Base-by-base conservation (phyloP, 2,329 filamentous ascomycete genomes). In the Paramyrothecium roridum region DNA sequence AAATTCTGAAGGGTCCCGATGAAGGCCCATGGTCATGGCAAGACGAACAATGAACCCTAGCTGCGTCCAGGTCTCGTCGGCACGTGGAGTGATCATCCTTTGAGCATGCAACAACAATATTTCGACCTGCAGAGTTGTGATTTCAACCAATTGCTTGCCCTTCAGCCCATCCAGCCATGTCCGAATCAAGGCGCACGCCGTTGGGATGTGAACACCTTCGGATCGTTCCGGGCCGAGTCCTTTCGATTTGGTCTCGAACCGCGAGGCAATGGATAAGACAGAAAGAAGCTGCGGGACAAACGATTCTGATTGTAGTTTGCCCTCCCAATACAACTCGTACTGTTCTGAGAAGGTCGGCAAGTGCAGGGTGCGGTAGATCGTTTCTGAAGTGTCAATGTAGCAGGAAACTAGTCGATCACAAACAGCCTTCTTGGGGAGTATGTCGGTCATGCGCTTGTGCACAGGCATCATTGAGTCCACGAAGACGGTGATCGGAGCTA, bases 11-110 rank as follows among this genome's bases (percentile, higher is more conserved):
- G 81, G 80, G 53, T 84, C 81, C 3, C 81, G 75, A 60, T 84
- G 81, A 49, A 84, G 69, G 3, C 81, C 81, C 80, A 84, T 83
- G 3, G 77, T 80, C 80, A 84, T 84, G 30, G 80, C 81, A 71
- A 81, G 80, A 17, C 81, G 77, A 6, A 83, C 75, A 46, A 84
- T 76, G 52, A 76, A 75, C 6, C 81, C 81, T n/a, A 84, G 68
- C 54, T 82, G 78, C 16, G 76, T 75, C 81, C 81, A 84, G 0
- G 77, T 72, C 52, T 81, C 77, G 52, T 82, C 77, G 34, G 78
- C 73, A 8, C 76, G 74, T 21, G 73, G 73, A 6, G 80, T 79
- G 65, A 81, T 79, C 73, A 82, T 78, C 53, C 80, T 71, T 59
- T 77, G 74, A 2, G 80, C 79, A 58, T 82, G 79, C 33, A 84